Evolutionary conservation across 805 yeast species (phyloP), one percentile per base, ranked within the genome.

Genomic region (Schwanniomyces yamadae): DNA sequence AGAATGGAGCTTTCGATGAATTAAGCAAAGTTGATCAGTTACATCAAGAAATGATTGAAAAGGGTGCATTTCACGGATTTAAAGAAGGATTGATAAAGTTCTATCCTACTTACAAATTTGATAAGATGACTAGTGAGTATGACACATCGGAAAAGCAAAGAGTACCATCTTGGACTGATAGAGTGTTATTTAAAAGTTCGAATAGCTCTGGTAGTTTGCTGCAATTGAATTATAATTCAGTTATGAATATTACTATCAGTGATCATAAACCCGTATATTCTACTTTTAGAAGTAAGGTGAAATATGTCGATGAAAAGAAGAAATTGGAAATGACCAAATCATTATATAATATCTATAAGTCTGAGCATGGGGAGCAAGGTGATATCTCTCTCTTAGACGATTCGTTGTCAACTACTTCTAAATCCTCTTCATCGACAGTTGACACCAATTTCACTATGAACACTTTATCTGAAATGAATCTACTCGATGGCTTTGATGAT

Each of bases 151-250:
- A 91, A 51, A 93, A 93, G 59, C 82, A 80, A 59, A 76, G 99
- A 43, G 80, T 86, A 9, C 99, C 99, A 1, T 95, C 99, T 0
- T 93, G 99, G 99, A 90, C 98, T 3, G 99, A 93, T 63, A 66
- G 99, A 39, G 80, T 91, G 21, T 63, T 91, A 31, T 82, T 72
- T 50, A 69, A 73, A 40, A 88, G 95, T 24, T 57, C 66, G 4
- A 36, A 41, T 6, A 40, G 35, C 10, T 25, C 37, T 8, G 41
- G 31, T 22, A 52, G 45, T 10, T 50, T 89, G 27, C 61, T 68
- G 26, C 93, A 87, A 31, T 54, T 80, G 43, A 78, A 79, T 34
- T 93, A 93, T 55, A 75, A 80, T 36, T 76, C 83, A 33, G 79
- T 80, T 1, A 77, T 77, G 46, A 61, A 60, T 15, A 59, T 91